Evolutionary conservation across 2,329 filamentous ascomycete species (phyloP).

Genomic region (Aspergillus brasiliensis): DNA sequence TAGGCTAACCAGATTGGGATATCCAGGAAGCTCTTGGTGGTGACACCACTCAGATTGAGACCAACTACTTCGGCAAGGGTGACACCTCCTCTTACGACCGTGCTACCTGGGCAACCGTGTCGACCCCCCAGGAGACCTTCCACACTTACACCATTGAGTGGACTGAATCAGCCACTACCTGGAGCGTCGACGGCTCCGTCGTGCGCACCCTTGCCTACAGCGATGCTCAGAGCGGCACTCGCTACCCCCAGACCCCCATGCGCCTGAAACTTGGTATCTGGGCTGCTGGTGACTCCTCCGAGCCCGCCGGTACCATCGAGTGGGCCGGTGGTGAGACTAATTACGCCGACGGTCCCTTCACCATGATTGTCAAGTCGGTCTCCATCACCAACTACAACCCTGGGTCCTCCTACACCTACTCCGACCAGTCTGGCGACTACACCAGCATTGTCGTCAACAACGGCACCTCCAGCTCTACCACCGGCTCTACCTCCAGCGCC

Average conservation of each 20-base stretch:
- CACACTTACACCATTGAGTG: constrained; percentile 62
- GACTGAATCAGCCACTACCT: constrained; percentile 64
- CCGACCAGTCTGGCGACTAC: constrained; percentile 63
- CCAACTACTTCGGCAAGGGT: constrained; percentile 97
- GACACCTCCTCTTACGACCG: constrained; percentile 77
- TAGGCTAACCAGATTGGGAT: constrained; percentile 48
- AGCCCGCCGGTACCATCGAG: constrained; percentile 55
- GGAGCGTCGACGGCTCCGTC: constrained; percentile 63
- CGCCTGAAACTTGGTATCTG: constrained; percentile 70
- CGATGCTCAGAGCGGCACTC: constrained; percentile 60
- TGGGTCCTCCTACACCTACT: constrained; percentile 48
- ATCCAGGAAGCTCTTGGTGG: constrained; percentile 41
- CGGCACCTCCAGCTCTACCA: constrained; percentile 16
- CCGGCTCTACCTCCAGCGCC: constrained; percentile 6
- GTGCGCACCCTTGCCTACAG: constrained; percentile 64
- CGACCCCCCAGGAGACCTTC: constrained; percentile 55
- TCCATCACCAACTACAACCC: constrained; percentile 60
- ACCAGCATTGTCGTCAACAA: constrained; percentile 59
- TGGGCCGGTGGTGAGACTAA: constrained; percentile 73
- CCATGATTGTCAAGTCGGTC: constrained; percentile 71
- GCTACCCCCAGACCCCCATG: constrained; percentile 74
- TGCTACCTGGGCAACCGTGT: constrained; percentile 71
- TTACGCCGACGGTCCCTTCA: constrained; percentile 67
- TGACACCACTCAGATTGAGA: constrained; percentile 57
- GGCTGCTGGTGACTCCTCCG: constrained; percentile 60